A percentile compares a stretch with the other conserved stretches of the same genome.
Conservation (phyloP, 2,329 filamentous ascomycete species). For the Ascochyta koolunga region DNA sequence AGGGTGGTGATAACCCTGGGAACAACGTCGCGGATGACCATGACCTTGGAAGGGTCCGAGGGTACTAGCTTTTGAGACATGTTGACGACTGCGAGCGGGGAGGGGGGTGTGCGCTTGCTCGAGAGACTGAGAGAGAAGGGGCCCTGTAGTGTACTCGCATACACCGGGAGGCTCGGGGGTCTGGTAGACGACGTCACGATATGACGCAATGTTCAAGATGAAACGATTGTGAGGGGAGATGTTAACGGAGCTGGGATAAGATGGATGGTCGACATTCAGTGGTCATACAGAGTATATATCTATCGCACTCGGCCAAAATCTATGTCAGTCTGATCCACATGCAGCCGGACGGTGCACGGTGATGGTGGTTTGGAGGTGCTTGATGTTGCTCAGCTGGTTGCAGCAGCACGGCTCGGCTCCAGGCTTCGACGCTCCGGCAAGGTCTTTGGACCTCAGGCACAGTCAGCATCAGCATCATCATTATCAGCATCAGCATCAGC, state of each 20-base stretch:
- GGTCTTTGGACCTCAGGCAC: conserved; percentile 7
- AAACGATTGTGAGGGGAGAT: conserved; percentile 5
- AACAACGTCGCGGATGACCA: conserved; percentile 87
- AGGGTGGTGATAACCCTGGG: conserved; percentile 75
- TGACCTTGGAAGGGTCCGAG: conserved; percentile 77
- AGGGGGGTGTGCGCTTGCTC: background rate
- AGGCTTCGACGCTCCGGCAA: background rate
- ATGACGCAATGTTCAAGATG: conserved; percentile 34
- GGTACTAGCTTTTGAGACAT: conserved; percentile 52
- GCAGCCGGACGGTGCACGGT: conserved; percentile 9
- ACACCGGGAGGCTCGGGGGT: conserved; percentile 7
- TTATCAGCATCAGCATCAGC: conserved; percentile 15
- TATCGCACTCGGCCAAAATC: conserved; percentile 16
- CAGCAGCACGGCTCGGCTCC: conserved; percentile 13
- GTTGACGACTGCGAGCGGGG: conserved; percentile 8
- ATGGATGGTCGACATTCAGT: background rate
- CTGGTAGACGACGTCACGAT: conserved; percentile 32
- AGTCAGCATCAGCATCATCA: conserved; percentile 14
- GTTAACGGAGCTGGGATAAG: background rate
- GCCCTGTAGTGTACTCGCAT: background rate
- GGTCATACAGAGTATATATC: background rate
- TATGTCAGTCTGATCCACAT: conserved; percentile 4
- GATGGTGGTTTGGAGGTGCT: conserved; percentile 6
- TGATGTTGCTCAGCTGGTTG: conserved; percentile 10
- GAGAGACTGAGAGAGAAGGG: background rate